A percentile compares a stretch with the other conserved stretches of the same genome.
Conservation (phyloP, 2,329 filamentous ascomycete species). For the Beauveria rudraprayagi region DNA sequence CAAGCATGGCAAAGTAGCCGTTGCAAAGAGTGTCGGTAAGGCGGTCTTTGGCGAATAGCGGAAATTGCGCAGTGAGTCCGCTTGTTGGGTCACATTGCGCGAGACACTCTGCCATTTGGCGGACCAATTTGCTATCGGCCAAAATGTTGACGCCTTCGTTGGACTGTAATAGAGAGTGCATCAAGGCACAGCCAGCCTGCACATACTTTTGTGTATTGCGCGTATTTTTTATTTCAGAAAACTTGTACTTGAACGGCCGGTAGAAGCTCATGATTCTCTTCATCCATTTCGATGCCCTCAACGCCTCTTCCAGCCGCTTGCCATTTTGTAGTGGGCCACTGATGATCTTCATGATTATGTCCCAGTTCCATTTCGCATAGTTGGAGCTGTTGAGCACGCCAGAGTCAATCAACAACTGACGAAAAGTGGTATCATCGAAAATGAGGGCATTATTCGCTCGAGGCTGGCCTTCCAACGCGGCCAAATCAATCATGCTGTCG, state of each 20-base stretch:
- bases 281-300: conserved; percentile 91
- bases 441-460: conserved; percentile 39
- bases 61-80: conserved; percentile 69
- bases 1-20: conserved; percentile 91
- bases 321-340: conserved; percentile 87
- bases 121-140: conserved; percentile 82
- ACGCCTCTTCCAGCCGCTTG: conserved; percentile 86
- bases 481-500: conserved; percentile 40
- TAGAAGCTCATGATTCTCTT: conserved; percentile 94
- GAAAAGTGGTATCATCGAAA: conserved; percentile 55
- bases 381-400: conserved; percentile 84
- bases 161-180: conserved; percentile 79
- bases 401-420: conserved; percentile 64
- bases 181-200: conserved; percentile 76
- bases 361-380: conserved; percentile 96
- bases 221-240: conserved; percentile 82
- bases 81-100: conserved; percentile 86
- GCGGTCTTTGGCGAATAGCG: conserved; percentile 80
- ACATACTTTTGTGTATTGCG: conserved; percentile 93
- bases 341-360: conserved; percentile 80
- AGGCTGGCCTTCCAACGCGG: conserved; percentile 47
- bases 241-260: conserved; percentile 92
- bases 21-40: conserved; percentile 81
- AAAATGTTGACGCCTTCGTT: conserved; percentile 78
- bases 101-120: conserved; percentile 91